Conservation (phyloP, 805 yeast genomes). For the Zygosaccharomyces bisporus region DNA sequence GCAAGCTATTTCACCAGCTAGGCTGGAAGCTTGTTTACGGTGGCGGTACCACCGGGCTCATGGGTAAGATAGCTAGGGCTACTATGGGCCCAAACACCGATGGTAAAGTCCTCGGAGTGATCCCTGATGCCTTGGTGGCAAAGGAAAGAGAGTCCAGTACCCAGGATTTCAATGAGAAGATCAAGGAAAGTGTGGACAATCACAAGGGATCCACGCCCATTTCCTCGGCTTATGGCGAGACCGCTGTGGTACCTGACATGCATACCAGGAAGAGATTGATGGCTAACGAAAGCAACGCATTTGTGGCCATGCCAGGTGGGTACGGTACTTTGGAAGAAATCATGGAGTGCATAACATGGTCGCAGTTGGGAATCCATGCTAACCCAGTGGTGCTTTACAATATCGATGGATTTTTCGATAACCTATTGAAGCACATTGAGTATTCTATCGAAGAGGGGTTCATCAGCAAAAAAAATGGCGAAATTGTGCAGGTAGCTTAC, state of each 20-base stretch:
- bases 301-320: constrained; percentile 89
- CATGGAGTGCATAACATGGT: constrained; percentile 89
- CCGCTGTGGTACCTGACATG: constrained; percentile 82
- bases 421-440: constrained; percentile 56
- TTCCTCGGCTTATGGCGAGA: constrained; percentile 57
- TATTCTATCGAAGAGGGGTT: constrained; percentile 63
- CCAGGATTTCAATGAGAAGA: constrained; percentile 43
- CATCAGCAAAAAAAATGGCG: constrained; percentile 61
- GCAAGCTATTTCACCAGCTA: constrained; percentile 50
- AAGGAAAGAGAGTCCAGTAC: constrained; percentile 55
- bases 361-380: constrained; percentile 78
- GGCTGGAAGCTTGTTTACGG: constrained; percentile 82
- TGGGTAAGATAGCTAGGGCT: constrained; percentile 72
- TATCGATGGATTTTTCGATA: constrained; percentile 76
- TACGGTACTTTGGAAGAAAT: constrained; percentile 87
- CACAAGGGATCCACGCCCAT: constrained; percentile 66
- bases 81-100: constrained; percentile 43
- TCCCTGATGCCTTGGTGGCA: constrained; percentile 76
- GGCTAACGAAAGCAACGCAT: constrained; percentile 84
- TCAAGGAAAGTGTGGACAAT: constrained; percentile 52
- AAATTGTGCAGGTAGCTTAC: constrained; percentile 63
- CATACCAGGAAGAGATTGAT: constrained; percentile 82
- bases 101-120: constrained; percentile 78
- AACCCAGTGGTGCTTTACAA: constrained; percentile 79
- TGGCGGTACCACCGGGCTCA: constrained; percentile 82